Conservation (phyloP, 306 rosid genomes). For the Prosopis cineraria region DNA sequence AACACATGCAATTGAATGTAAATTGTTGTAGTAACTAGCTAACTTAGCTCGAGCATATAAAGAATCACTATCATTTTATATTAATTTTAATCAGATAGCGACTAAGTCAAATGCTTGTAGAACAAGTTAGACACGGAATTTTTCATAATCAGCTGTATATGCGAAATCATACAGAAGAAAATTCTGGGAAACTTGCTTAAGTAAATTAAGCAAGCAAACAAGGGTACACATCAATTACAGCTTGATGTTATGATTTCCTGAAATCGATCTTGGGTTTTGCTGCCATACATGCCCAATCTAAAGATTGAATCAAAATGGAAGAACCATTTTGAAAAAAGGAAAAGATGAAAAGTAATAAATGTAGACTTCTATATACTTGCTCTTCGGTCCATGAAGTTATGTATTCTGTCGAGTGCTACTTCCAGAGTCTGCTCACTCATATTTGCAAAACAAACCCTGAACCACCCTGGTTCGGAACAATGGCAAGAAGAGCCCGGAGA, state of each 20-base stretch:
- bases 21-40: no score
- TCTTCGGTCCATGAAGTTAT: constrained; percentile 50
- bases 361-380: constrained; percentile 1
- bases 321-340: constrained; percentile 53
- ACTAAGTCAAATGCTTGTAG: constrained; percentile 35
- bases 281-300: constrained; percentile 29
- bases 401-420: constrained; percentile 69
- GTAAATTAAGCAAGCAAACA: constrained; percentile 70
- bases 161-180: constrained; percentile 9
- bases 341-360: not conserved
- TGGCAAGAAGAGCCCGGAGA: constrained; percentile 93
- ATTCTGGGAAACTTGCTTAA: constrained; percentile 55
- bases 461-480: constrained; percentile 93
- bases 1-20: not conserved
- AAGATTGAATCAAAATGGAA: constrained; percentile 49
- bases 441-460: constrained; percentile 91
- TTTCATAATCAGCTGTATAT: not conserved
- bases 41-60: no score
- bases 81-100: not conserved
- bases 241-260: not conserved
- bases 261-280: constrained; percentile 3
- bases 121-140: constrained; percentile 18
- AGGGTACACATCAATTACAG: constrained; percentile 33
- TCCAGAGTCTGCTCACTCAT: constrained; percentile 72
- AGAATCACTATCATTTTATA: constrained; percentile 8